Evolutionary conservation across 2,329 filamentous ascomycete genomes (phyloP), one percentile per base, ranked within the genome.

Genomic region (Emmonsiellopsis sp.): DNA sequence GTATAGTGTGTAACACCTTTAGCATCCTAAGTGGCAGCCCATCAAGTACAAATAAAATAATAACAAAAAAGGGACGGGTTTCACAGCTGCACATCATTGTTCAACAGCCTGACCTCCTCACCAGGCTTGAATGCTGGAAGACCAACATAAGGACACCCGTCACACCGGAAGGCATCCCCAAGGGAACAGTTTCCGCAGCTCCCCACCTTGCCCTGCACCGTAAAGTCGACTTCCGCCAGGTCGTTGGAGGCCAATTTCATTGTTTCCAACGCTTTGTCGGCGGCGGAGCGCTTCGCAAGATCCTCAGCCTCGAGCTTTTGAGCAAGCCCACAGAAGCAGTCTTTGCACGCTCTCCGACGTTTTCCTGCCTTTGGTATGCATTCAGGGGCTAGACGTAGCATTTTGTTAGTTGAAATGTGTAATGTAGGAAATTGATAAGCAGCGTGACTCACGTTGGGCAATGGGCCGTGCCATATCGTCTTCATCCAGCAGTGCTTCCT

Each of bases 111-210:
- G 49, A 97, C 90, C 74, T 97, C 90, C 76, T 98, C 91, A 13
- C 93, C 93, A 3, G 90, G 90, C 77, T 96, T 95, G 77, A 98
- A 98, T 4, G 93, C 87, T 11, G 93, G 93, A 61, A 98, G 78
- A 4, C 91, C 91, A 63, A 95, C 87, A 67, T 93, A 95, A 1
- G 91, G 91, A 64, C 85, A 88, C 33, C 66, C 82, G 49, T 83
- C 83, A 67, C 86, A 88, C 42, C 86, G 77, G 74, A 90, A 90
- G 3, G 93, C 92, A 70, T 97, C 92, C 49, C 93, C 93, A 13
- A 98, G 78, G 32, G 90, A 86, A 71, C 93, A 97, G 72, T 92
- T 96, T 32, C 89, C 89, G 69, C 93, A 98, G 14, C 88, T 94
- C 52, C 93, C 92, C 5, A 92, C 88, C 75, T 96, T 97, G 62